Percentiles rank a stretch among this genome's conserved stretches.
Conservation (phyloP, 164 flowering plant species). For the Protea cynaroides region DNA sequence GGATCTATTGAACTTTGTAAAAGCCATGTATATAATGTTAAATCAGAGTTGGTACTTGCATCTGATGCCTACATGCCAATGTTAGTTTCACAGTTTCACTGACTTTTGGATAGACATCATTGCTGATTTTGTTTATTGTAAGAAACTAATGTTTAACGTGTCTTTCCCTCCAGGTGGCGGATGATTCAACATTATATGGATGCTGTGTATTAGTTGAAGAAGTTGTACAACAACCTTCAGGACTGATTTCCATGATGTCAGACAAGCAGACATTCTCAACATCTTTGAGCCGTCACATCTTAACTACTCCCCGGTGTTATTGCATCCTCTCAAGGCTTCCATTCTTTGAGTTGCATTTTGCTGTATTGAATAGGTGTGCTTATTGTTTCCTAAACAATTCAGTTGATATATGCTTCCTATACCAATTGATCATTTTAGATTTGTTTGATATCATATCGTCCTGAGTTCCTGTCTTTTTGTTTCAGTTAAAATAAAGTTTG, state of each 20-base stretch:
- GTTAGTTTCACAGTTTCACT: too few relatives aligned
- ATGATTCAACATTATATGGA: constrained; percentile 93
- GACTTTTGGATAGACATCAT: background rate
- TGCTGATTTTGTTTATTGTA: background rate
- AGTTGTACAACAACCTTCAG: constrained; percentile 75
- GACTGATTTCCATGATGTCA: constrained; percentile 72
- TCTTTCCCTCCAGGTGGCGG: constrained; percentile 65
- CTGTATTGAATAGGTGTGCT: constrained; percentile 74
- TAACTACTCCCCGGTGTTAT: constrained; percentile 92
- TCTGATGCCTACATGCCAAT: too few relatives aligned
- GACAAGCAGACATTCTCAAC: constrained; percentile 41
- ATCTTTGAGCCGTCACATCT: constrained; percentile 53
- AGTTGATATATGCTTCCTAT: background rate
- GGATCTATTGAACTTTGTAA: background rate
- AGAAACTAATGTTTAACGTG: constrained; percentile 1
- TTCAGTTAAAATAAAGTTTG: background rate
- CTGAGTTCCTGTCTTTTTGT: constrained; percentile 2
- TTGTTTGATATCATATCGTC: background rate
- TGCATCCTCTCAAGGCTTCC: constrained; percentile 98
- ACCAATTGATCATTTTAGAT: background rate
- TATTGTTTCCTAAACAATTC: background rate
- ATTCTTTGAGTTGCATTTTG: constrained; percentile 90
- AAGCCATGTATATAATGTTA: background rate
- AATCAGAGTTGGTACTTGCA: background rate
- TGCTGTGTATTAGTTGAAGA: constrained; percentile 95